phyloP scores from a whole-genome alignment of 2,329 filamentous ascomycete genomes.

The Tolypocladium amazonense region DNA sequence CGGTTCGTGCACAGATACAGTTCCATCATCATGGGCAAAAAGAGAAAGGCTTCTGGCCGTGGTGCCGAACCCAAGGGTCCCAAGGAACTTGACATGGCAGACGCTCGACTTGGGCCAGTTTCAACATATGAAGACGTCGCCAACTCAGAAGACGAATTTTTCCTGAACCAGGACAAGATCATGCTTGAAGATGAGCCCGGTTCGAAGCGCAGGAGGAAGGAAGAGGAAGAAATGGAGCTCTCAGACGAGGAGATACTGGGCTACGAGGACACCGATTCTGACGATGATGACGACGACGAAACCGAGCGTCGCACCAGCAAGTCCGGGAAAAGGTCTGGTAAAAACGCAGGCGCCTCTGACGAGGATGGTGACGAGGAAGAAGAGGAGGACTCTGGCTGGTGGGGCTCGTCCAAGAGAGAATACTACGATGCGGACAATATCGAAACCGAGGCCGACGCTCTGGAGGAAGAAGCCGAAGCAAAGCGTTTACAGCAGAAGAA shows the following conservation, averaged over 20 bases:
- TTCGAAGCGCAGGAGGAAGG: constrained; percentile 65
- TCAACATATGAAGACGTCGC: constrained; percentile 73
- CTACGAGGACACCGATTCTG: constrained; percentile 31
- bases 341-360: constrained; percentile 20
- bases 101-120: constrained; percentile 51
- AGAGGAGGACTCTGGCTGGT: constrained; percentile 57
- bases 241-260: constrained; percentile 54
- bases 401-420: constrained; percentile 80
- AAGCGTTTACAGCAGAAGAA: constrained; percentile 85
- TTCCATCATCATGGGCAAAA: constrained; percentile 42
- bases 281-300: constrained; percentile 11
- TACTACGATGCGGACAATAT: constrained; percentile 83
- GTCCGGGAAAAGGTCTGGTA: constrained; percentile 18
- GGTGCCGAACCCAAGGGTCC: constrained; percentile 35
- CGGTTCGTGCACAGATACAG: not conserved
- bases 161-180: constrained; percentile 76
- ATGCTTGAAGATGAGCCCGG: constrained; percentile 72
- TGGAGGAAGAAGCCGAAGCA: constrained; percentile 89
- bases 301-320: not conserved
- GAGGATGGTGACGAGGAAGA: constrained; percentile 41
- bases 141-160: constrained; percentile 90
- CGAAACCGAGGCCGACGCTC: constrained; percentile 55
- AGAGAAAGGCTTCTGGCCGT: constrained; percentile 57
- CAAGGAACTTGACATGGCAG: constrained; percentile 42
- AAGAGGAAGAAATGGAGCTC: constrained; percentile 56